Evolutionary conservation across 1,284 basidiomycete species (phyloP), one percentile per base, ranked within the genome.

Genomic region (Ganoderma resinaceum): DNA sequence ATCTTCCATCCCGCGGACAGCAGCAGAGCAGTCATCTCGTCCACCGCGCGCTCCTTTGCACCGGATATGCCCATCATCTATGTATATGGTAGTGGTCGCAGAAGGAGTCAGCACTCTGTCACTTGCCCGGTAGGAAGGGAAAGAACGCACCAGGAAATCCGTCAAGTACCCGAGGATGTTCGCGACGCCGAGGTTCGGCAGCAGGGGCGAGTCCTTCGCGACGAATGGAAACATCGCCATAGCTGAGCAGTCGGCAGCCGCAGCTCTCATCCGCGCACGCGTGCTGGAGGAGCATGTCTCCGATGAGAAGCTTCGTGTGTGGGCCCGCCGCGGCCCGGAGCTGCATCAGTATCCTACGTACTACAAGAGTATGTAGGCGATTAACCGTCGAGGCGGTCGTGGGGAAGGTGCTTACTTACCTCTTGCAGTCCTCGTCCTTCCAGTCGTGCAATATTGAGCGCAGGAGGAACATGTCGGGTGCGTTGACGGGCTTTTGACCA

Each of bases 391-490:
- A 5, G 40, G 16, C 16, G 40, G 16, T 42, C 40, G 12, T 18
- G n/a, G n/a, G n/a, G 3, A 11, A 38, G 9, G 37, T 7, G 23
- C 3, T 37, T 11, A 61, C 65, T 11, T 49, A 68, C 67, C 67
- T 70, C n/a, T 62, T 52, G 26, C 63, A 70, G 12, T 78, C 73
- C 4, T 81, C 81, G 72, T 91, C 88, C 0, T 89, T 86, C 91
- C 91, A 92, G 75, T 92, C 90, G 73, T 92, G 91, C 58, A 90
- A 79, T 43, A 92, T 84, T n/a, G 88, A 87, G 11, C 90, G 88
- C 46, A 92, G 81, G 37, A 92, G 79, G 77, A 89, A 92, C 26
- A 91, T 84, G 0, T 87, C 83, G 2, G 72, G 72, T 0, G 64
- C 33, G 49, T 38, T 60, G 4, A 55, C 46, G 2, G 67, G 40